Evolutionary conservation across 768 basidiomycete species (phyloP), one percentile per base, ranked within the genome.

Genomic region (Symmetrospora coprosmae): DNA sequence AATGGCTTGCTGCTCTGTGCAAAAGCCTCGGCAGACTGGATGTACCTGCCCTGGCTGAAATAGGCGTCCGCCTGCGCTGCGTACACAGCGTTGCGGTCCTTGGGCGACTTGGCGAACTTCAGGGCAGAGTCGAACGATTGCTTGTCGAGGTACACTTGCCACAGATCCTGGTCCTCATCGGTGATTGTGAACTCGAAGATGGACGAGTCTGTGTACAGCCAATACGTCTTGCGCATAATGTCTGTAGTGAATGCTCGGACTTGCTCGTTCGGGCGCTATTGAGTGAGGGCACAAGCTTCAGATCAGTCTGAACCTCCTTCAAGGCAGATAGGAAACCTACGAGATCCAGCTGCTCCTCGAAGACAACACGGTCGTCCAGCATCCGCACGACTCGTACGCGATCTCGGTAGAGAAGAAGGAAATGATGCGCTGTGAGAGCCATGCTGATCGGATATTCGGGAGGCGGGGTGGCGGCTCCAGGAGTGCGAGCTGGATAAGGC

Each of bases 91-190:
- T 96, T 87, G 47, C 87, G 79, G 72, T 97, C 91, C n/a, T 75
- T 72, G n/a, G 85, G 66, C 4, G 35, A 23, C 34, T 87, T 88
- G 23, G 88, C 80, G 73, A 86, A 86, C 59, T 78, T 76, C 55
- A 92, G 73, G 0, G 92, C 87, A 0, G 78, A 72, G n/a, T 87
- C 84, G 65, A 81, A 89, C 52, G 83, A 79, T 2, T 78, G 81
- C 67, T 85, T 81, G 52, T 83, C 80, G 8, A 96, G 77, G 72
- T 86, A 88, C 53, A 90, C 82, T 68, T 82, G 82, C 94, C 94
- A 99, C 7, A 99, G 83, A 70, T 96, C 87, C 11, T 91, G 80
- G 68, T 86, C 86, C 74, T 99, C 94, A 66, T 91, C 88, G 7
- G 78, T 77, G 11, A 87, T 78, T 5, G 84, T 80, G 25, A 99